Percentiles rank a stretch among this genome's conserved stretches.
Conservation (phyloP, 352 stramenopile genomes). For the Phytophthora cryptogea region DNA sequence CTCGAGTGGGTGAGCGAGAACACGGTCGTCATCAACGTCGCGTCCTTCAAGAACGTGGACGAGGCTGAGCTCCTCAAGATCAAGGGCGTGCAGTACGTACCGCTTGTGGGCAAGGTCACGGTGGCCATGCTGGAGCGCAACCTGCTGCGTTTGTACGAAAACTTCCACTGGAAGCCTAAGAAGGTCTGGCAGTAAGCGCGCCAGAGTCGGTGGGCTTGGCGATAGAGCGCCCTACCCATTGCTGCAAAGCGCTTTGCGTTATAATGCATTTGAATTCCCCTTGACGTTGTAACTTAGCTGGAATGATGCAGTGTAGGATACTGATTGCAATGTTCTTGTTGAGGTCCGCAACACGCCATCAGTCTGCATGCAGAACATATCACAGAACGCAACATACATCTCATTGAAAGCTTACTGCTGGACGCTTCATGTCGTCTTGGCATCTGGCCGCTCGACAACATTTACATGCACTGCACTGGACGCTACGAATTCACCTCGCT, state of each 20-base stretch:
- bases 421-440: not conserved
- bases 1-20: slow-evolving; percentile 91
- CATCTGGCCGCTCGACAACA: slow-evolving; percentile 5
- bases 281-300: slow-evolving; percentile 4
- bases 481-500: slow-evolving; percentile 3
- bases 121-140: slow-evolving; percentile 97
- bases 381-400: not conserved
- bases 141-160: slow-evolving; percentile 95
- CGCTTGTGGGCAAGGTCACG: slow-evolving; percentile 97
- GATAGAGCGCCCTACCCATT: slow-evolving; percentile 17
- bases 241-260: slow-evolving; percentile 12
- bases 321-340: slow-evolving; percentile 18
- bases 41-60: slow-evolving; percentile 96
- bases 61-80: slow-evolving; percentile 91
- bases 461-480: slow-evolving; percentile 22
- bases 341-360: slow-evolving; percentile 4
- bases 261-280: slow-evolving; percentile 27
- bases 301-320: slow-evolving; percentile 3
- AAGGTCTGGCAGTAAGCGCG: slow-evolving; percentile 82
- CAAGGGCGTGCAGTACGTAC: slow-evolving; percentile 93
- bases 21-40: slow-evolving; percentile 96
- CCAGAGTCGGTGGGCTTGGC: slow-evolving; percentile 1
- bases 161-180: slow-evolving; percentile 93
- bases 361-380: not conserved
- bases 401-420: not conserved